Percentiles rank a stretch among this genome's conserved stretches.
Evolutionary conservation across 768 basidiomycete genomes (phyloP).

Genomic region (Termitomyces sp.): DNA sequence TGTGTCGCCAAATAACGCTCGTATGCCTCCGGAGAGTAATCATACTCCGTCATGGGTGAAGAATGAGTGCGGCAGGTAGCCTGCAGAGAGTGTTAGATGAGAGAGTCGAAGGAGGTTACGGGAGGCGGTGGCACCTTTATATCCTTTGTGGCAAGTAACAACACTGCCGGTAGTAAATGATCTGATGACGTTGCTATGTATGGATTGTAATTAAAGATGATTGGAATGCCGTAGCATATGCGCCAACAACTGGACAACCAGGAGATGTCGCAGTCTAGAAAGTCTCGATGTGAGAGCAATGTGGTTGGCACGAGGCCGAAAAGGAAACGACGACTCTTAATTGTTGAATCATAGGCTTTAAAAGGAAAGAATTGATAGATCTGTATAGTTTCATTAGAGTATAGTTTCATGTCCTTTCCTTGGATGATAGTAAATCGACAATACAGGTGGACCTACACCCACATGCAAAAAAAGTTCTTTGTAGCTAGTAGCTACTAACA

Average conservation of each 20-base stretch:
- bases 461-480: no score
- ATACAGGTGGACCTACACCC: no score
- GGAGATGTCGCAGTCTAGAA: constrained; percentile 4
- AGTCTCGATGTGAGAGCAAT: background rate
- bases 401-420: no score
- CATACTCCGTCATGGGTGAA: constrained; percentile 52
- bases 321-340: constrained; percentile 7
- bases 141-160: constrained; percentile 2
- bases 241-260: no score
- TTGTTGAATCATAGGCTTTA: background rate
- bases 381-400: no score
- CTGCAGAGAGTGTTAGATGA: background rate
- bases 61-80: constrained; percentile 1
- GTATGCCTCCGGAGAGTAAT: constrained; percentile 55
- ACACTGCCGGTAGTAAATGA: background rate
- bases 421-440: background rate
- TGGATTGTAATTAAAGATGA: background rate
- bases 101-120: background rate
- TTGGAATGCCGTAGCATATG: no score
- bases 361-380: constrained; percentile 1
- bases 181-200: constrained; percentile 7
- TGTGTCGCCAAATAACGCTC: constrained; percentile 45
- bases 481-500: no score
- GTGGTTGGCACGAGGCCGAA: constrained; percentile 12
- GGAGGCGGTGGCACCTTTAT: constrained; percentile 6